A percentile compares a stretch with the other conserved stretches of the same genome.
These are phyloP conservation scores for Ensete ventricosum DNA, from an alignment of 176 grass and related monocot genomes.

Conservation along the genomic window DNA sequence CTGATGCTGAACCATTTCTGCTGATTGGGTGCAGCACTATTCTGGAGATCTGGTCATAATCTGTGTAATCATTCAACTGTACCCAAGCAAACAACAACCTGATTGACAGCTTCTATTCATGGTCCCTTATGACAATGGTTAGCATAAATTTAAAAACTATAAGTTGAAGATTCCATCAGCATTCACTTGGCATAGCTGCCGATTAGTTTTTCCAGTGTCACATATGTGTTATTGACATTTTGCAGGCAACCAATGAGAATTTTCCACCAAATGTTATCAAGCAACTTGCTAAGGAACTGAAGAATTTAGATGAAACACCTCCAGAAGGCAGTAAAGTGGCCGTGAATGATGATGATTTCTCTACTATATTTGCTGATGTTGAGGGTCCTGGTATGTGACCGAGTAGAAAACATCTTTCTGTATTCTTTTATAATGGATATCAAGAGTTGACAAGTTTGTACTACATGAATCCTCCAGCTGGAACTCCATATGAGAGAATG, in stretches of 20 bases:
- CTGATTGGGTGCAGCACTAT: neutral
- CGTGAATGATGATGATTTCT: conserved; percentile 90
- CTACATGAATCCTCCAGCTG: conserved; percentile 34
- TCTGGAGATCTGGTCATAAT: neutral
- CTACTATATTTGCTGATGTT: conserved; percentile 89
- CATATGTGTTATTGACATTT: neutral
- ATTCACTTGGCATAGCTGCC: neutral
- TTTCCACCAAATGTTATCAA: conserved; percentile 86
- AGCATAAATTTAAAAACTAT: neutral
- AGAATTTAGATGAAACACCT: conserved; percentile 85
- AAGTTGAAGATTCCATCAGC: neutral
- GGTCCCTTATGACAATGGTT: neutral
- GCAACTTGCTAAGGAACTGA: conserved; percentile 89
- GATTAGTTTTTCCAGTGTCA: neutral
- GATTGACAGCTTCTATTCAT: too few relatives aligned
- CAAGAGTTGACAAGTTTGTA: conserved; percentile 10
- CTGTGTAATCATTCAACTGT: neutral
- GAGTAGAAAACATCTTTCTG: neutral
- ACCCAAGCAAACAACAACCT: too few relatives aligned
- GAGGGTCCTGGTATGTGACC: conserved; percentile 59
- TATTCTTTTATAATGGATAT: neutral
- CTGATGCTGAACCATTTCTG: neutral
- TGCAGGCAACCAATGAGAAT: conserved; percentile 89
- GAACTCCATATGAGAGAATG: conserved; percentile 91
- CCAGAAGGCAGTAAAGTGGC: conserved; percentile 90